Conservation (phyloP, 2,329 filamentous ascomycete species). For the Byssothecium circinans region DNA sequence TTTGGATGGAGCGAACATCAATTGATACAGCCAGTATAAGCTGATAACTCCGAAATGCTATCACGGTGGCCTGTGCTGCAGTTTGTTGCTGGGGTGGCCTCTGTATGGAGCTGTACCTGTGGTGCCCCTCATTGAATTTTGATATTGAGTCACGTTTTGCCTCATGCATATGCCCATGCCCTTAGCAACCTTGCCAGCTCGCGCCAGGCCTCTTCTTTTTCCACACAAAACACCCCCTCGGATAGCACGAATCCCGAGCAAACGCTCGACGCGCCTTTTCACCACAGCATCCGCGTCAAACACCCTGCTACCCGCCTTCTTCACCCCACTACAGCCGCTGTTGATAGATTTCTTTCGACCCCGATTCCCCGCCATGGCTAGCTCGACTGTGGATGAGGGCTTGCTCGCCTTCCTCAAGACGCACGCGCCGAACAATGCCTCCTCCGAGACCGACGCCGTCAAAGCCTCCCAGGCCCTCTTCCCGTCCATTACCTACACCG, state of each 20-base stretch:
- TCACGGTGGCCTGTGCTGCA: not conserved
- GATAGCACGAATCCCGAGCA: slow-evolving; percentile 10
- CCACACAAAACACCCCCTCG: slow-evolving; percentile 1
- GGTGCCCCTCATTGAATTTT: slow-evolving; percentile 25
- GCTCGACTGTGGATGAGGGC: slow-evolving; percentile 38
- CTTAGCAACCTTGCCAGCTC: slow-evolving; percentile 21
- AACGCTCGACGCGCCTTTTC: slow-evolving; percentile 4
- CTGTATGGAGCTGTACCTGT: too few relatives aligned
- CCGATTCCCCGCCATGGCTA: slow-evolving; percentile 37
- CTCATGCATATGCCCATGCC: slow-evolving; percentile 25
- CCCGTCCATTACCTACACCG: slow-evolving; percentile 69
- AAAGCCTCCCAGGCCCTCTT: slow-evolving; percentile 64
- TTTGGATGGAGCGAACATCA: too few relatives aligned
- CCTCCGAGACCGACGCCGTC: slow-evolving; percentile 40
- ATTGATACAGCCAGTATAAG: not conserved
- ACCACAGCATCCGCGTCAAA: slow-evolving; percentile 16
- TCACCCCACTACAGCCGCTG: slow-evolving; percentile 35
- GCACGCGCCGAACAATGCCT: slow-evolving; percentile 43
- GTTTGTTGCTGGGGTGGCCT: too few relatives aligned
- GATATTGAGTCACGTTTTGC: slow-evolving; percentile 3
- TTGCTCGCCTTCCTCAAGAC: slow-evolving; percentile 39
- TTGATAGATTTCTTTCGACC: slow-evolving; percentile 35
- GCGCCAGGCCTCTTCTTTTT: slow-evolving; percentile 26
- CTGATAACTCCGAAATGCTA: too few relatives aligned
- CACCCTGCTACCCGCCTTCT: slow-evolving; percentile 27